Base-by-base conservation (phyloP, 352 stramenopile species). In the Globisporangium recalcitrans region DNA sequence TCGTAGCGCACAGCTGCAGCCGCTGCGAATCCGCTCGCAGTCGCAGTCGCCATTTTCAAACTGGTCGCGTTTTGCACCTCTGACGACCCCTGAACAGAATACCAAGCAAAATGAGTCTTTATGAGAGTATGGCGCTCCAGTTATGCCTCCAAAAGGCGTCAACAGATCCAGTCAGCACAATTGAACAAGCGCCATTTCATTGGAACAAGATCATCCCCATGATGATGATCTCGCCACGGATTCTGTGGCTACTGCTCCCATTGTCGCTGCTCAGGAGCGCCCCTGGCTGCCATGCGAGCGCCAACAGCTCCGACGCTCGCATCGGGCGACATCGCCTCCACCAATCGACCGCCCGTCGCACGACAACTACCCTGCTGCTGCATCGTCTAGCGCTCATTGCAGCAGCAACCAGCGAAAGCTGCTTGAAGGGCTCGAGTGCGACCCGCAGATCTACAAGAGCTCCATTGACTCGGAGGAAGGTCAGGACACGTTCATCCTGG, bases 401-500 rank as follows among this genome's bases (percentile, higher is more conserved):
- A 13, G n/a, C 24, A 44, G 1, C 38, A 44, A 44, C 16, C 38
- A 44, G 0, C 51, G 51, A 57, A 42, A 57, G 27, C 51, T 57
- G 9, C 51, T 57, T 4, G 51, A 57, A 22, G 51, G 51, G 3
- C 51, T 57, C 10, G 51, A 42, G 88, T 97, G 88, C 64, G 72
- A 90, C 26, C 51, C 87, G 29, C 38, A 72, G 29, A 55, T 87
- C 53, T 90, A 87, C 67, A 61, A 78, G 19, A 58, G 63, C 1
- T 88, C 85, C 34, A 72, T 85, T 24, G 73, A 75, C 57, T 87
- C 81, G 11, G 71, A 83, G 0, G 75, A 77, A 46, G 84, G 82
- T 0, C 71, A 85, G 22, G 64, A 90, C 52, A 90, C 85, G 55
- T 88, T 84, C 63, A 82, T 93, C 46, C 81, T 80, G 64, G 75